Evolutionary conservation across 352 stramenopile species (phyloP), one percentile per base, ranked within the genome.

Genomic region (Phytophthora chlamydospora): DNA sequence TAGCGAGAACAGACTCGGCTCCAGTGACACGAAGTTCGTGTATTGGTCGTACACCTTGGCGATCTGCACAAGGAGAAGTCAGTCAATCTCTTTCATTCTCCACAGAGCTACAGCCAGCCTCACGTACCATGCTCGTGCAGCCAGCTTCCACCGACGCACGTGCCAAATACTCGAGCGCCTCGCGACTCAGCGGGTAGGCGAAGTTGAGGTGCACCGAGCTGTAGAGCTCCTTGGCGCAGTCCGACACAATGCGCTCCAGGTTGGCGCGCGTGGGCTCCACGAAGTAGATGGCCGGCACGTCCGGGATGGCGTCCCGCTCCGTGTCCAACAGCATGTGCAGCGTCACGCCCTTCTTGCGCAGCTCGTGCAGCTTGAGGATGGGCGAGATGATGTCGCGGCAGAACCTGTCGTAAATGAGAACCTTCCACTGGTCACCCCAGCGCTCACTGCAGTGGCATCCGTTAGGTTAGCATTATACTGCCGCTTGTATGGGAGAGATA

Each of bases 231-330:
- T 95, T 96, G 21, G 74, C 70, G 69, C 91, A 98, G 81, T 99
- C 97, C 36, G 85, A 67, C 19, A 97, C 89, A 68, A 99, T 98
- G n/a, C 86, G 83, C 48, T 93, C 71, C 17, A 99, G 81, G 69
- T 99, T 99, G 32, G 95, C 86, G 31, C 83, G 78, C 24, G 94
- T 99, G 10, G 97, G 96, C 51, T 91, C 74, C 56, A 98, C 93
- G 74, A 99, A 99, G 76, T 99, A 99, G 24, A 99, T 94, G 35
- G 93, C 97, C 4, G 96, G 95, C 1, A 99, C 97, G 66, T 99
- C 97, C 5, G 96, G 93, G 49, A 99, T 99, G 27, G 90, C 78
- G 53, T 99, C 96, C 5, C 97, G 85, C 45, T 98, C 93, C 16
- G 78, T 78, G 16, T 98, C 88, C 16, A 99, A 75, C 49, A 99